Conservation (phyloP, 345 rosid species). For the Eucalyptus regnans region DNA sequence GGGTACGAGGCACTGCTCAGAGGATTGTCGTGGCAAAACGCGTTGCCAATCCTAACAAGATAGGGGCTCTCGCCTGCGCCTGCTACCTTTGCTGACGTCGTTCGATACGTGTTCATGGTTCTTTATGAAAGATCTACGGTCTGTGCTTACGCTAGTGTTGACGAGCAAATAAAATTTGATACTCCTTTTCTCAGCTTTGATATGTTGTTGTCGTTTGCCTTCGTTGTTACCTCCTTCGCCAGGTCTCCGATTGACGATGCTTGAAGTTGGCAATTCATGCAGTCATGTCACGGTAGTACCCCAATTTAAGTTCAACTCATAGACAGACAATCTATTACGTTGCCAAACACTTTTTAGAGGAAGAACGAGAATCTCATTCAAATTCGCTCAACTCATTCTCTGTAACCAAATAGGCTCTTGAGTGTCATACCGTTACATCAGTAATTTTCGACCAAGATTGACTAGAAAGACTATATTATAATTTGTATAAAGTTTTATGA, state of each 20-base stretch:
- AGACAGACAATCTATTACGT: neutral
- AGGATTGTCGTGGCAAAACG: neutral
- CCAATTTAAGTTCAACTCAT: neutral
- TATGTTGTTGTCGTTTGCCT: too few species aligned
- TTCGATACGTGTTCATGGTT: too few species aligned
- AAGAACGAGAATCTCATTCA: neutral
- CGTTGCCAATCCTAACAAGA: neutral
- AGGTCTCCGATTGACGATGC: too few species aligned
- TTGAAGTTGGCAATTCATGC: neutral
- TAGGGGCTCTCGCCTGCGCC: neutral
- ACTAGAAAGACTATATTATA: too few species aligned
- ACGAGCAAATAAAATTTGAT: too few species aligned
- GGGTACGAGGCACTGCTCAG: neutral
- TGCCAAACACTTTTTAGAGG: too few species aligned
- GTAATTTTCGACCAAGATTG: fast-evolving
- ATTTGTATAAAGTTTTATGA: too few species aligned
- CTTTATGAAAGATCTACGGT: too few species aligned
- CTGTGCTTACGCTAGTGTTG: too few species aligned
- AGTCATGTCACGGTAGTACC: neutral
- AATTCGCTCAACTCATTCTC: neutral
- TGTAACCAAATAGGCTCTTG: neutral
- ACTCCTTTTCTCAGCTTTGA: too few species aligned
- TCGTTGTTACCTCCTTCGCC: too few species aligned
- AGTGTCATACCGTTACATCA: fast-evolving
- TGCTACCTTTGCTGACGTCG: too few species aligned